Evolutionary conservation across 2,329 filamentous ascomycete species (phyloP), one percentile per base, ranked within the genome.

Genomic region (Lasiodiplodia sp.): DNA sequence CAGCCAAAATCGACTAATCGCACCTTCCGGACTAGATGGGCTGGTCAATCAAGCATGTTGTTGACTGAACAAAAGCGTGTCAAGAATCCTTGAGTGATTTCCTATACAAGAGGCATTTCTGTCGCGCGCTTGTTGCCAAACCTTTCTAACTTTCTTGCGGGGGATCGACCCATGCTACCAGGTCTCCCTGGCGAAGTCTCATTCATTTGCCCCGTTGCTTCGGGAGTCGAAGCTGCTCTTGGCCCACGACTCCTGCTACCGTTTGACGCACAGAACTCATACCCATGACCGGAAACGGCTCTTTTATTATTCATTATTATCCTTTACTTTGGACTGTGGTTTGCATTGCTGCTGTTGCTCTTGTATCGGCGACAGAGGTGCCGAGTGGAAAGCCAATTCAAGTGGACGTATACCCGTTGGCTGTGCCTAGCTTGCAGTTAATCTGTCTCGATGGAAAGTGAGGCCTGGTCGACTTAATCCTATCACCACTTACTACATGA

Each of bases 1-100:
- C 86, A 74, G 92, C 92, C 23, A 93, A 92, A 81, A 88, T 94
- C 74, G 92, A 95, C 79, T 94, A 84, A 65, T 18, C 31, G 16
- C 23, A 16, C 12, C n/a, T 40, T 63, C 25, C 10, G 10, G 18
- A 44, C 23, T 14, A 34, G 38, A 21, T 21, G 44, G 44, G 44
- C n/a, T 18, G 44, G 40, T 44, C 16, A 18, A 44, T 44, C 31
- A 34, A 34, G 31, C 31, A 34, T 10, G 31, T 34, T 34, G 31
- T 52, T 52, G 51, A 31, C 25, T 47, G 44, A 47, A 47, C n/a
- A 47, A 47, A 47, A 47, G n/a, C 40, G 7, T 47, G 44, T 47
- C 44, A 34, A 8, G 8, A 5, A 34, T 10, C 31, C 31, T 34
- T 34, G 31, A 2, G 31, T 34, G 31, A 34, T 34, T 47, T 21